Percentiles rank a stretch among this genome's conserved stretches.
phyloP scores from a whole-genome alignment of 129 eudicot species.

The Smallanthus sonchifolius region DNA sequence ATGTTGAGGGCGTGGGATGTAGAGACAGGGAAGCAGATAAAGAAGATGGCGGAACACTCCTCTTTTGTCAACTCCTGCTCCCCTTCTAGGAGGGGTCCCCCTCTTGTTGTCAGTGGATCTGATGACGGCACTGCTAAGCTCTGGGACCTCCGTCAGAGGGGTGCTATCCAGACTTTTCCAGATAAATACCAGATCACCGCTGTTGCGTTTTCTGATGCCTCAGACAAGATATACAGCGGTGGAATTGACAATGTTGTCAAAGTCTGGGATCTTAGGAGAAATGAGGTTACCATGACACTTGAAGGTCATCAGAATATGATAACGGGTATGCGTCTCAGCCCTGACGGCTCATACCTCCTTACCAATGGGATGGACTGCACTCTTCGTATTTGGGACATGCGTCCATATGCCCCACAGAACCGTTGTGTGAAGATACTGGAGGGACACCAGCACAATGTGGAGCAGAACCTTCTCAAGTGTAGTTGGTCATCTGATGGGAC shows the following conservation, averaged over 20 bases:
- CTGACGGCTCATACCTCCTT: constrained; percentile 90
- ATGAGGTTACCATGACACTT: constrained; percentile 87
- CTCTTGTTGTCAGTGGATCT: constrained; percentile 88
- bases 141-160: constrained; percentile 96
- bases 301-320: constrained; percentile 91
- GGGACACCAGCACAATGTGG: constrained; percentile 94
- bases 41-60: constrained; percentile 86
- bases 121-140: constrained; percentile 98
- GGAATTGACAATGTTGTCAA: constrained; percentile 87
- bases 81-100: constrained; percentile 93
- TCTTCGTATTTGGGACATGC: constrained; percentile 94
- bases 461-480: constrained; percentile 85
- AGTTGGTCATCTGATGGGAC: constrained; percentile 97
- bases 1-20: constrained; percentile 95
- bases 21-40: constrained; percentile 82
- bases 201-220: constrained; percentile 85
- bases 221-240: constrained; percentile 89
- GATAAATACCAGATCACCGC: constrained; percentile 94
- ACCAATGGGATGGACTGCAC: constrained; percentile 89
- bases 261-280: constrained; percentile 88
- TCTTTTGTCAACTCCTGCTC: constrained; percentile 91
- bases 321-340: constrained; percentile 91
- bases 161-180: constrained; percentile 89
- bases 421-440: constrained; percentile 91
- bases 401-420: constrained; percentile 92